Base-by-base conservation (phyloP, 2,329 filamentous ascomycete species). In the Paramyrothecium sp. region DNA sequence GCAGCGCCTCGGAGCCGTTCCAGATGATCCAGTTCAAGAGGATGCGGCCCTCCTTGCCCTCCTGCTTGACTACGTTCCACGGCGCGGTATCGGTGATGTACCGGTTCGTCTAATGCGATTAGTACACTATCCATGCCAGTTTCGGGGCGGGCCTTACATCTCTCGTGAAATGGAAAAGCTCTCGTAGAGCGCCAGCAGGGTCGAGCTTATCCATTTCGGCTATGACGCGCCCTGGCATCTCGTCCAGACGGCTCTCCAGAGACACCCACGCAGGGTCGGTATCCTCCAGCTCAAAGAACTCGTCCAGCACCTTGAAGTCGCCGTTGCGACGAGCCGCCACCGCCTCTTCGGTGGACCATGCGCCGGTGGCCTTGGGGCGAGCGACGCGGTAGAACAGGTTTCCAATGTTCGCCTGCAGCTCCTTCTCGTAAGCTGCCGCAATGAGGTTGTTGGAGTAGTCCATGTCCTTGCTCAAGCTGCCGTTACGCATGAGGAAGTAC, bases 401-500 rank as follows among this genome's bases (percentile, higher is more conserved):
- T 2, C 95, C 95, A 5, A 98, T 75, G 1, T 89, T 89, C 44
- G 83, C 81, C 69, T 91, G 88, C 26, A 99, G 79, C 30, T 87
- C 82, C 67, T 92, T 95, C 69, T 89, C 89, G 74, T 98, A 97
- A 58, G 86, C 81, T 16, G 84, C 80, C 49, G 89, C 85, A 60
- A 99, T 89, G 58, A 84, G 81, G 16, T 81, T 75, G 70, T 98
- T 99, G 60, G 89, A 88, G 69, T 98, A 99, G 71, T 92, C 87
- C 30, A 91, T 84, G 69, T 99, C 95, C 56, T 90, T 80, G 16
- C 77, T 77, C 34, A 97, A 85, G 21, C 88, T 90, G 47, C 92
- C 93, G 60, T 93, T 89, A 60, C 89, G 85, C 61, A 92, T 85
- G 62, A 99, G 84, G 72, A 94, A 99, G 75, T 90, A 98, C 11